These are phyloP conservation scores for Leccinum subtestaceum DNA, from an alignment of 768 basidiomycete species.

Conservation along the genomic window DNA sequence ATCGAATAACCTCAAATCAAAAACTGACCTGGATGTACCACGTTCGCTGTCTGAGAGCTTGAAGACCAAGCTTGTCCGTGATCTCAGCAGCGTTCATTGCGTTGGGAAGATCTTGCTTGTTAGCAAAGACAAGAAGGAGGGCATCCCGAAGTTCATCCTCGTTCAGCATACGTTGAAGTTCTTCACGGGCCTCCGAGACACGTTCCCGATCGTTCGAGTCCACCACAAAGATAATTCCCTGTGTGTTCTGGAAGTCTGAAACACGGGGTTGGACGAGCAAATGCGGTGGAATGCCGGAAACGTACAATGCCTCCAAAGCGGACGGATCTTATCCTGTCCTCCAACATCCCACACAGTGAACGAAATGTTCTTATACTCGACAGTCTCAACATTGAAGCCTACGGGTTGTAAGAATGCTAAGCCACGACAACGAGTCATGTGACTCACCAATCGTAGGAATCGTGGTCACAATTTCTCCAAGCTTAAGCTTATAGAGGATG, in stretches of 20 bases:
- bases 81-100: conserved; percentile 99
- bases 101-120: conserved; percentile 99
- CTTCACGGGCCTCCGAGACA: conserved; percentile 98
- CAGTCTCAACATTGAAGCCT: conserved; percentile 99
- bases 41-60: conserved; percentile 92
- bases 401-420: conserved; percentile 16
- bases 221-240: conserved; percentile 99
- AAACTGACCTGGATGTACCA: conserved; percentile 92
- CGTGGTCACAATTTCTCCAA: conserved; percentile 99
- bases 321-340: conserved; percentile 99
- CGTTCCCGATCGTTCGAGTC: conserved; percentile 99
- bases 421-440: conserved; percentile 8
- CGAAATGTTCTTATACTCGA: conserved; percentile 99
- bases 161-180: conserved; percentile 98
- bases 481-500: conserved; percentile 98
- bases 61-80: conserved; percentile 98
- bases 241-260: conserved; percentile 99
- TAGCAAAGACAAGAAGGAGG: conserved; percentile 97
- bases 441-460: conserved; percentile 97
- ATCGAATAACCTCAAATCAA: not conserved
- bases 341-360: conserved; percentile 99
- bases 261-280: conserved; percentile 14
- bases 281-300: conserved; percentile 21
- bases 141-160: conserved; percentile 99
- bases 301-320: conserved; percentile 99